These are phyloP conservation scores for Solanum tarijense DNA, from an alignment of 257 asterid species.

Conservation along the genomic window DNA sequence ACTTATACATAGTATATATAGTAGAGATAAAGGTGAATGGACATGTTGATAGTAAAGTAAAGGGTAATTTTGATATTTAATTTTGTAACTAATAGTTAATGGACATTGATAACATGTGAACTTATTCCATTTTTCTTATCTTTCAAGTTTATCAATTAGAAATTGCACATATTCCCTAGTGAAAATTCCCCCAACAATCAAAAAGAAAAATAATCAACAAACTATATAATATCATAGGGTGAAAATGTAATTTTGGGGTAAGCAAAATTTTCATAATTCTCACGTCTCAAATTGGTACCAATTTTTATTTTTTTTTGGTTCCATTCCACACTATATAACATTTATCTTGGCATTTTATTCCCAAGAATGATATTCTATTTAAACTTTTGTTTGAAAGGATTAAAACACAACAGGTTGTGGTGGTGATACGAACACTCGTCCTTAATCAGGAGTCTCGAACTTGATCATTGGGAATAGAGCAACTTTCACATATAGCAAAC, in stretches of 20 bases:
- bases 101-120: background rate
- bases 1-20: background rate
- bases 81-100: no score
- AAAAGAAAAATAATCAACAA: background rate
- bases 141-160: background rate
- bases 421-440: background rate
- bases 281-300: background rate
- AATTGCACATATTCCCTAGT: background rate
- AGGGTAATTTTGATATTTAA: background rate
- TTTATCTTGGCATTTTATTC: background rate
- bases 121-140: background rate
- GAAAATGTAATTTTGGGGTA: background rate
- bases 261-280: background rate
- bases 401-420: background rate
- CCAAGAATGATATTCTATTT: background rate
- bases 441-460: background rate
- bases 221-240: background rate
- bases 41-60: background rate
- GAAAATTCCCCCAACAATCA: background rate
- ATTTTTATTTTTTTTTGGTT: background rate
- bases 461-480: background rate
- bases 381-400: background rate
- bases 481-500: no score
- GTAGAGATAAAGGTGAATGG: background rate
- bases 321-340: background rate